Evolutionary conservation across 1,139 yeast genomes (phyloP), one percentile per base, ranked within the genome.

Genomic region (Hemisphaericaspora lyxosophila): DNA sequence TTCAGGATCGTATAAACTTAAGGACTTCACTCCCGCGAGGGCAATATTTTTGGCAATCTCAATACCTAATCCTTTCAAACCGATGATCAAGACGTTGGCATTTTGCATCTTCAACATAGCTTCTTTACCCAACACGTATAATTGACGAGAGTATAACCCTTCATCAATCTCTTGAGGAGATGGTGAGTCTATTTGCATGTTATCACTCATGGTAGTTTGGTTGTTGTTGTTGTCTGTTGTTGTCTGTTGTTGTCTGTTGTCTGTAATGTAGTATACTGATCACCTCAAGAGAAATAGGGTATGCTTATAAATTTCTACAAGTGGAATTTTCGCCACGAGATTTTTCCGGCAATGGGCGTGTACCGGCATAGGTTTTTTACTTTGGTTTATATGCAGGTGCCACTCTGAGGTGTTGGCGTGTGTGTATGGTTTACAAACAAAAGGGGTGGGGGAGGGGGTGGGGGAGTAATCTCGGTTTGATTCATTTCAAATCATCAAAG

Each of bases 71-170:
- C 98, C 98, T 57, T 81, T 82, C 46, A 90, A 68, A 3, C 98
- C 98, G 46, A 90, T 79, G 39, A 92, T 73, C 37, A 92, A 75
- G 14, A 92, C 96, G 54, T 85, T 88, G 31, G 97, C 89, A 49
- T 79, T 75, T 56, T 92, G 96, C 97, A 92, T 87, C 62, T 88
- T 86, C 54, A 90, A 73, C 99, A 92, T 92, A 39, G 99, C 99
- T 51, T 92, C 98, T 55, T 87, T 86, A 42, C 97, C 97, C 52
- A 89, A 67, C 40, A 89, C 97, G 53, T 89, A 88, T 61, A 92
- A 77, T 67, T 92, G 98, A 62, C 98, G 88, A 35, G 97, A 89
- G 73, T 92, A 92, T 53, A 92, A 75, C 42, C 95, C 78, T 72
- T 92, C 98, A 60, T 92, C 98, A 54, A 92, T 90, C 17, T 59